A percentile compares a stretch with the other conserved stretches of the same genome.
These are phyloP conservation scores for Staphylotrichum longicolle DNA, from an alignment of 495 filamentous ascomycete genomes.

Conservation along the genomic window DNA sequence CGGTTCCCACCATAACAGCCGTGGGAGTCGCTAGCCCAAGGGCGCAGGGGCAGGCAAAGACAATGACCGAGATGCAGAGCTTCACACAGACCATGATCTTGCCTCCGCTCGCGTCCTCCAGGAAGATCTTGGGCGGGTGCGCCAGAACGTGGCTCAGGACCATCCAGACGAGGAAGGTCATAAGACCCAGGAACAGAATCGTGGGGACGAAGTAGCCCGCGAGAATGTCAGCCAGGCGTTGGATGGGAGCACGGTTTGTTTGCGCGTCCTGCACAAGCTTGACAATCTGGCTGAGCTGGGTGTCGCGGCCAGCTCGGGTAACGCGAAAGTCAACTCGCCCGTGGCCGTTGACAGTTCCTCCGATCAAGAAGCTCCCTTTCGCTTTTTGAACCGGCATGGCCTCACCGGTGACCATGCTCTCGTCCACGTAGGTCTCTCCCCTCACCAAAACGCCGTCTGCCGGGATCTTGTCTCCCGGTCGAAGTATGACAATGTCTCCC, in stretches of 20 bases:
- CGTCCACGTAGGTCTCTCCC: slow-evolving; percentile 91
- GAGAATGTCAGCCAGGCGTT: slow-evolving; percentile 85
- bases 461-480: slow-evolving; percentile 94
- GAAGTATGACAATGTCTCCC: slow-evolving; percentile 87
- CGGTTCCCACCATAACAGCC: slow-evolving; percentile 98
- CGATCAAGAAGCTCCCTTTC: slow-evolving; percentile 76
- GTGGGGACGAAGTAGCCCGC: slow-evolving; percentile 93
- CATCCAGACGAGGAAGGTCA: slow-evolving; percentile 94
- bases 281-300: slow-evolving; percentile 96
- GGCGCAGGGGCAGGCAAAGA: slow-evolving; percentile 96
- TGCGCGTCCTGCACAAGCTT: slow-evolving; percentile 96
- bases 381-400: slow-evolving; percentile 88
- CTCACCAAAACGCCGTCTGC: slow-evolving; percentile 85
- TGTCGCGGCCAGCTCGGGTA: slow-evolving; percentile 88
- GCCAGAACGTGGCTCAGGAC: slow-evolving; percentile 79
- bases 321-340: slow-evolving; percentile 91
- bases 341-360: slow-evolving; percentile 94
- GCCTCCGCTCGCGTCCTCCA: slow-evolving; percentile 75
- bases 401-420: slow-evolving; percentile 98
- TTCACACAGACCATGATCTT: slow-evolving; percentile 95
- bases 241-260: slow-evolving; percentile 90
- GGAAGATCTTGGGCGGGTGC: slow-evolving; percentile 84
- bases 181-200: slow-evolving; percentile 77
- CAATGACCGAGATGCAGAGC: slow-evolving; percentile 97
- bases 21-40: slow-evolving; percentile 92